Base-by-base conservation (phyloP, 2,329 filamentous ascomycete species). In the Clarireedia hainanense region DNA sequence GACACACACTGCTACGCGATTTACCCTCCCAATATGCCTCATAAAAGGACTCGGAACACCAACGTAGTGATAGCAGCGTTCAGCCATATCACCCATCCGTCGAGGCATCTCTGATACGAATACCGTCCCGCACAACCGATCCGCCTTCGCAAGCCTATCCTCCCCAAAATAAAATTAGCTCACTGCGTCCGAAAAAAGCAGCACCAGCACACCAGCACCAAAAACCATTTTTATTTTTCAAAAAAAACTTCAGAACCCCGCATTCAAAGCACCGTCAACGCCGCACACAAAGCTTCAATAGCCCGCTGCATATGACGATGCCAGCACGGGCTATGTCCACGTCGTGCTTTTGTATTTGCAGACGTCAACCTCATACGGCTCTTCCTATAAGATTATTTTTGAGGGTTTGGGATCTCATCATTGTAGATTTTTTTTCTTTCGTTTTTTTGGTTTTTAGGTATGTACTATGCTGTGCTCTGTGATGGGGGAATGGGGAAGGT, bases 341-440 rank as follows among this genome's bases (percentile, higher is more conserved):
- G 46, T 40, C 34, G 42, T 53, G 50, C 36, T 53, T 52, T 46
- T 53, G 42, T 53, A 48, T 55, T 23, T 54, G 39, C 58, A 26
- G 55, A 50, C 49, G 60, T 51, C 59, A 51, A 64, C 65, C 63
- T 66, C 56, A 60, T 61, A 59, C 65, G 65, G 65, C 65, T 67
- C 65, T 67, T 67, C 65, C 65, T 67, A 65, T 64, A 50, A 64
- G 60, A 64, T 65, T 57, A 58, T 39, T 54, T 59, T 57, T 47
- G 51, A 62, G 59, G 53, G 63, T 47, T 59, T 63, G 62, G 60
- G 61, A 64, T 64, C 55, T 67, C 65, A 67, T 67, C 64, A 66
- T 66, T 56, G 60, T 52, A 57, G 52, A 52, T 24, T 37, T 47
- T 36, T 47, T 47, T 37, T 43, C 30, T 42, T 24, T n/a, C 20